These are phyloP conservation scores for Monosporascus sp. DNA, from an alignment of 2,329 filamentous ascomycete genomes.

Conservation along the genomic window DNA sequence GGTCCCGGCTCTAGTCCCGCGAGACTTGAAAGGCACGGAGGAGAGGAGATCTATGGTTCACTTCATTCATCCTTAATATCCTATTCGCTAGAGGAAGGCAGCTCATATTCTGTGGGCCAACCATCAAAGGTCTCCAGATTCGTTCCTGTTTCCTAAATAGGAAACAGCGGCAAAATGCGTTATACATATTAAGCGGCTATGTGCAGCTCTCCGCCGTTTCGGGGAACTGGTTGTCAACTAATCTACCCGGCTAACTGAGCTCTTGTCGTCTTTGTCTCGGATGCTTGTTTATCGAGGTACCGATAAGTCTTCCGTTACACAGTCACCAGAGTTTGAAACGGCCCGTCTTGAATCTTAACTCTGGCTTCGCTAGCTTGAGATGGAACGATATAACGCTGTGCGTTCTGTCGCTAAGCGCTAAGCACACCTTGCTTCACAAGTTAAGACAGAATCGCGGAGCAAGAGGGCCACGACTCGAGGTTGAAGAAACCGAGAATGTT, in stretches of 20 bases:
- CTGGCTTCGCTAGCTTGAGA: not conserved
- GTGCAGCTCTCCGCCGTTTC: slow-evolving; percentile 16
- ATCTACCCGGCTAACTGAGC: not conserved
- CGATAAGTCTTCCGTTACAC: not conserved
- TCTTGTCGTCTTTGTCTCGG: not conserved
- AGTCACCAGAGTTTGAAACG: not conserved
- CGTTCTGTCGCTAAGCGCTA: not conserved
- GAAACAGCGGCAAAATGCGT: slow-evolving; percentile 23
- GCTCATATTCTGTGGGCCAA: slow-evolving; percentile 15
- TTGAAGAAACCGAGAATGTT: too few relatives aligned
- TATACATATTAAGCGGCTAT: slow-evolving; percentile 22
- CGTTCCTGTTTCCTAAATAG: slow-evolving; percentile 16
- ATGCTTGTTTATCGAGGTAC: not conserved
- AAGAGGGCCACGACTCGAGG: too few relatives aligned
- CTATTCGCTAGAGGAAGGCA: slow-evolving; percentile 17
- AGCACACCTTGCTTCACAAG: not conserved
- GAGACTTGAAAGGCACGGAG: not conserved
- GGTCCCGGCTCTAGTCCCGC: not conserved
- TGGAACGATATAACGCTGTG: not conserved
- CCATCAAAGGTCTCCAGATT: slow-evolving; percentile 14
- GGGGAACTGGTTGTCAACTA: slow-evolving; percentile 10
- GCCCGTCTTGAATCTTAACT: not conserved
- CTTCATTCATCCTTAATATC: slow-evolving; percentile 15
- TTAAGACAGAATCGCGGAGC: too few relatives aligned
- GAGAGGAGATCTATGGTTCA: slow-evolving; percentile 1